Conservation (phyloP, 2,329 filamentous ascomycete species). For the Pseudogymnoascus sp. region DNA sequence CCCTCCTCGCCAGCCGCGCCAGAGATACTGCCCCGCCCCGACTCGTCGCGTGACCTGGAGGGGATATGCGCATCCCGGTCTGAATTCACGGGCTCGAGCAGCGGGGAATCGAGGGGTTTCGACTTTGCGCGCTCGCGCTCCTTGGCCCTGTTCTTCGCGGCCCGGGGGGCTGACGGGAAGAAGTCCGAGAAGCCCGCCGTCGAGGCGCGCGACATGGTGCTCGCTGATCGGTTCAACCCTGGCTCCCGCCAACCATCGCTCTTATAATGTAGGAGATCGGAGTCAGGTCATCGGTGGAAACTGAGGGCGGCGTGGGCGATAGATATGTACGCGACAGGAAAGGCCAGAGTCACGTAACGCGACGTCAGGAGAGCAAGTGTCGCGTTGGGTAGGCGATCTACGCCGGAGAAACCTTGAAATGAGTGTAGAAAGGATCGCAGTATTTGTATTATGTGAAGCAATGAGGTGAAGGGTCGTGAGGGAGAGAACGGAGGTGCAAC, state of each 20-base stretch:
- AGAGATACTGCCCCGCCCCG: slow-evolving; percentile 25
- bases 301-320: background rate
- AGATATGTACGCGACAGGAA: background rate
- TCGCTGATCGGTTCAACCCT: slow-evolving; percentile 8
- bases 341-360: slow-evolving; percentile 8
- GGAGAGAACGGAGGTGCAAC: background rate
- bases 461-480: background rate
- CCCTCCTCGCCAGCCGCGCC: slow-evolving; percentile 19
- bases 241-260: slow-evolving; percentile 9
- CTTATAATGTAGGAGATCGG: slow-evolving; percentile 1
- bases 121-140: slow-evolving; percentile 54
- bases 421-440: background rate
- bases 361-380: background rate
- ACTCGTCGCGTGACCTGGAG: slow-evolving; percentile 24
- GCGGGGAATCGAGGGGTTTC: slow-evolving; percentile 24
- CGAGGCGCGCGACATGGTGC: slow-evolving; percentile 69
- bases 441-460: background rate
- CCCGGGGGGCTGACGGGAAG: slow-evolving; percentile 66
- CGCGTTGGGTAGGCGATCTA: slow-evolving; percentile 5
- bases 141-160: slow-evolving; percentile 48
- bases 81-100: slow-evolving; percentile 27
- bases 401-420: background rate
- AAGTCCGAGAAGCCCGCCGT: slow-evolving; percentile 77
- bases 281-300: background rate
- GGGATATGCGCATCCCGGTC: slow-evolving; percentile 29